Evolutionary conservation across 1,284 basidiomycete species (phyloP), one percentile per base, ranked within the genome.

Genomic region (Fomitopsis pinicola): DNA sequence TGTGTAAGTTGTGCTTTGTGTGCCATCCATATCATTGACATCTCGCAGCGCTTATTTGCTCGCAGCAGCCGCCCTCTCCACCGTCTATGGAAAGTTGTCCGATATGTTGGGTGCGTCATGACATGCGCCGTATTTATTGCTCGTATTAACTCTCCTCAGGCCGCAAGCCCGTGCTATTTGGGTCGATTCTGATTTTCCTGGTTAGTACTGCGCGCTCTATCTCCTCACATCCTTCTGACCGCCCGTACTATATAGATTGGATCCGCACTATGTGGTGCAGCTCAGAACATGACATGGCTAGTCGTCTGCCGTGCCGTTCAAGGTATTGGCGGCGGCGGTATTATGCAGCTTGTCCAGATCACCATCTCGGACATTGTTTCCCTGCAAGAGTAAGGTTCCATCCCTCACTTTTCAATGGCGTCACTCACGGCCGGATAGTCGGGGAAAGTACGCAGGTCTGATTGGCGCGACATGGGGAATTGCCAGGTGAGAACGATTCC

Each of bases 381-480:
- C 1, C 73, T 94, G 35, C 79, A 87, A 76, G 86, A 89, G 89
- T 90, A 68, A 63, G 86, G 30, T 46, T 10, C 1, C 14, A n/a
- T 22, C 19, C 12, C 3, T 55, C 17, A 35, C 22, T 17, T 33
- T 7, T 55, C 22, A 6, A 15, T 10, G 10, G 42, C 26, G 10
- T 30, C 42, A 22, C 40, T 42, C 45, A 40, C 15, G 26, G 28
- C 17, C n/a, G 19, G 7, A n/a, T 62, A 89, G 89, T 57, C 89
- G 91, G 69, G 91, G 88, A 14, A 89, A 88, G 66, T 93, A 87
- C 64, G 82, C 84, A 9, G 89, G 91, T 4, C 73, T 85, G 2
- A 79, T 94, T 54, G 92, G 92, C 54, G 85, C 88, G 1, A 89
- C 89, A 0, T 95, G 90, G 87, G 92, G 92, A 5, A 82, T 93